These are phyloP conservation scores for Logfia minima DNA, from an alignment of 129 eudicot species.

Conservation along the genomic window DNA sequence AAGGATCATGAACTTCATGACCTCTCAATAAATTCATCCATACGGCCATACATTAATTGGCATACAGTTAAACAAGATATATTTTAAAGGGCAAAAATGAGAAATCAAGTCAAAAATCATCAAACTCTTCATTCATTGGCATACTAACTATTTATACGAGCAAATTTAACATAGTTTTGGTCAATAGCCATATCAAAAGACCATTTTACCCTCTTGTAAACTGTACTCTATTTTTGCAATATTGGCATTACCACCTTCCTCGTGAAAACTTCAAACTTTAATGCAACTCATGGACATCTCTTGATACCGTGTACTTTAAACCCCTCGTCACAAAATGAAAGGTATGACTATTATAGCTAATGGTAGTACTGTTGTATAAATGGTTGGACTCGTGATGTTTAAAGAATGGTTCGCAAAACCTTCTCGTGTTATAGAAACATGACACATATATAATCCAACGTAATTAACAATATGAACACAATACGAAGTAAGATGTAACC, in stretches of 20 bases:
- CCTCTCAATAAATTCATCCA: slow-evolving; percentile 31
- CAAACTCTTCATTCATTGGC: slow-evolving; percentile 8
- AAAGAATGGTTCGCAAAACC: too few species aligned
- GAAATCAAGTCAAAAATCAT: background rate
- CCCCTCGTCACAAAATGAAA: slow-evolving; percentile 19
- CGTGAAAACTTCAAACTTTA: slow-evolving; percentile 35
- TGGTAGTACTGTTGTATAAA: slow-evolving; percentile 1
- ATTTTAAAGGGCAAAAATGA: background rate
- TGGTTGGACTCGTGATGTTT: too few species aligned
- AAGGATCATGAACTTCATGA: slow-evolving; percentile 36
- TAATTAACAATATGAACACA: too few species aligned
- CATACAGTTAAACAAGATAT: slow-evolving; percentile 6
- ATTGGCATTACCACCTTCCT: slow-evolving; percentile 26
- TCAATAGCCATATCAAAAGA: slow-evolving; percentile 25
- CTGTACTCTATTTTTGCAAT: background rate
- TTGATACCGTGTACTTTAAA: slow-evolving; percentile 3
- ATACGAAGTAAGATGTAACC: too few species aligned
- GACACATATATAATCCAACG: too few species aligned
- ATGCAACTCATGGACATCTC: slow-evolving; percentile 34
- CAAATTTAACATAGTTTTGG: slow-evolving; percentile 19
- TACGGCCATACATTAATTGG: slow-evolving; percentile 13
- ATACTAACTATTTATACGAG: slow-evolving; percentile 26
- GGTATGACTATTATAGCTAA: slow-evolving; percentile 22
- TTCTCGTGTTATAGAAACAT: too few species aligned
- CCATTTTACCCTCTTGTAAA: slow-evolving; percentile 20